Conservation (phyloP, 2,329 filamentous ascomycete species). For the Colletotrichum graminicola region DNA sequence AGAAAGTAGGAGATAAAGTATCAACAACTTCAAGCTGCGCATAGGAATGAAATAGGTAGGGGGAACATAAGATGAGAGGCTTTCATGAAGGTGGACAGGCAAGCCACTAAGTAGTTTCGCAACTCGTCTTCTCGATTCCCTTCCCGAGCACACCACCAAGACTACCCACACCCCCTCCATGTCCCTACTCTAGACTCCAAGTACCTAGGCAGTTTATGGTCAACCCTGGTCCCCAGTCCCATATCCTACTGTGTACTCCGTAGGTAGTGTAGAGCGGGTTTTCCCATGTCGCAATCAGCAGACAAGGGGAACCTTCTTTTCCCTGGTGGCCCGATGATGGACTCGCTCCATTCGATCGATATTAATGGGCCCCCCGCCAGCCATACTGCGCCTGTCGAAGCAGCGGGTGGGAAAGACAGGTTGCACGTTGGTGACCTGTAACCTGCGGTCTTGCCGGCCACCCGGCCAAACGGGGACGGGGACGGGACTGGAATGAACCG, state of each 20-base stretch:
- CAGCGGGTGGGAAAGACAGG: background rate
- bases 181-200: background rate
- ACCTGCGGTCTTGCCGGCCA: background rate
- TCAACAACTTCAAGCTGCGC: conserved; percentile 36
- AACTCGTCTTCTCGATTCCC: conserved; percentile 26
- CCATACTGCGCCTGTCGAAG: background rate
- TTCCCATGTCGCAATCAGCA: conserved; percentile 36
- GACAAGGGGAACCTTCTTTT: background rate
- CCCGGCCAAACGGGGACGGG: background rate
- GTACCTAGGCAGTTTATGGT: background rate
- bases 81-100: conserved; percentile 13
- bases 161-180: background rate
- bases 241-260: no score
- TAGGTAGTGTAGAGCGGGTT: conserved; percentile 23
- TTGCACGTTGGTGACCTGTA: background rate
- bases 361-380: background rate
- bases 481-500: background rate
- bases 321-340: background rate
- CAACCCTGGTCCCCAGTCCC: conserved; percentile 15
- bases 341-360: background rate
- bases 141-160: conserved; percentile 9
- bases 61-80: background rate
- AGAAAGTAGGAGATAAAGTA: conserved; percentile 30
- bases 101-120: conserved; percentile 40
- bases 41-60: background rate